A percentile compares a stretch with the other conserved stretches of the same genome.
Evolutionary conservation across 768 basidiomycete genomes (phyloP).

Genomic region (Grammothele lineata): DNA sequence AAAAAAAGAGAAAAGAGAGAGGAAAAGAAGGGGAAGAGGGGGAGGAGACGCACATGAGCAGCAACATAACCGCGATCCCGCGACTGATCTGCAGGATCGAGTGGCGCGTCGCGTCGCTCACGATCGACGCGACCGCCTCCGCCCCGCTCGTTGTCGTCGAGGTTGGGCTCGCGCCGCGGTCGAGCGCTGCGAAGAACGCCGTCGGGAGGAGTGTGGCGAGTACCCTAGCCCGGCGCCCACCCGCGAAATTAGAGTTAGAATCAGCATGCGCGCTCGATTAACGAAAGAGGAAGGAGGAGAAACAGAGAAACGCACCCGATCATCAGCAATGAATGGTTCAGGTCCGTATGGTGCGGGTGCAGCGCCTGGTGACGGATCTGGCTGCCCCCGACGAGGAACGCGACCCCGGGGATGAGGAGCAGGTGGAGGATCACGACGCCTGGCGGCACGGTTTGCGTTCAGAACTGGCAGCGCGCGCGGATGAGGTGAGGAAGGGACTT

Average conservation of each 20-base stretch:
- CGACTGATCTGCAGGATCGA: slow-evolving; percentile 61
- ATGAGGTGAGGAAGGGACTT: background rate
- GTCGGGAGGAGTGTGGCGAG: slow-evolving; percentile 60
- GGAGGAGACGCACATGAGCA: too few relatives aligned
- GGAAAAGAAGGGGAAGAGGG: too few relatives aligned
- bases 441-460: slow-evolving; percentile 15
- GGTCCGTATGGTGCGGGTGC: slow-evolving; percentile 57
- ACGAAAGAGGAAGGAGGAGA: background rate
- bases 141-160: slow-evolving; percentile 14
- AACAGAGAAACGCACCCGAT: slow-evolving; percentile 49
- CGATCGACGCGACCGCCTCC: slow-evolving; percentile 21
- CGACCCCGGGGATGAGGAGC: slow-evolving; percentile 62
- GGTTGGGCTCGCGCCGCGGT: slow-evolving; percentile 30
- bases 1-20: too few relatives aligned
- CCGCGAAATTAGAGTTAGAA: too few relatives aligned
- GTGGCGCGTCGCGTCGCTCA: slow-evolving; percentile 41
- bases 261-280: too few relatives aligned
- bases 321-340: slow-evolving; percentile 66
- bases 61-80: slow-evolving; percentile 45
- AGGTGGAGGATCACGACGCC: slow-evolving; percentile 74
- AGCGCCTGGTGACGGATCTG: slow-evolving; percentile 62
- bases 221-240: too few relatives aligned
- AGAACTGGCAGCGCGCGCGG: background rate
- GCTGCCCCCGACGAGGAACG: slow-evolving; percentile 73
- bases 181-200: slow-evolving; percentile 61